Conservation (phyloP, 108 stramenopile genomes). For the Nannochloropsis gaditana region DNA sequence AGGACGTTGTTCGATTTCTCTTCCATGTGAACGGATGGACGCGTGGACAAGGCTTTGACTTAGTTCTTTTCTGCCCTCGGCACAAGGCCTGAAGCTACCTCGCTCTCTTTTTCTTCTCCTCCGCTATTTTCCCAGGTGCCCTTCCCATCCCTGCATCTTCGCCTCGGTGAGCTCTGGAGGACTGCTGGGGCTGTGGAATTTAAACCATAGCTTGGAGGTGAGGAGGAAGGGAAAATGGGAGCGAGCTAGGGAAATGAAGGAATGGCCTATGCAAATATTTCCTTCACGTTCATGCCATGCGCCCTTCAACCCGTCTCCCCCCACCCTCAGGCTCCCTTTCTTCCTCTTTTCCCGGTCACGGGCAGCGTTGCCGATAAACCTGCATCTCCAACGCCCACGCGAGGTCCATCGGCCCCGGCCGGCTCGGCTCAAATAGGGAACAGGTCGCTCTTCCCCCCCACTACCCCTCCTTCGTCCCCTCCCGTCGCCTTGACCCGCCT, state of each 20-base stretch:
- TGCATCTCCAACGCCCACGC: no score
- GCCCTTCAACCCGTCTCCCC: not conserved
- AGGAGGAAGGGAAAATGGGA: not conserved
- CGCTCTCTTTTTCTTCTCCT: not conserved
- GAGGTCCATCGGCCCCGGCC: no score
- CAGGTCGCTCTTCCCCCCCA: not conserved
- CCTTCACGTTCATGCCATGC: not conserved
- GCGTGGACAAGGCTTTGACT: no score
- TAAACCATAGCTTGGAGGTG: conserved; percentile 22
- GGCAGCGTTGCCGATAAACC: not conserved
- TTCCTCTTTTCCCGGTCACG: not conserved
- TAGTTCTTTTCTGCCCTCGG: no score
- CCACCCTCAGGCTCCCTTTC: not conserved
- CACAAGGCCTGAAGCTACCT: not conserved
- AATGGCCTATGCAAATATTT: not conserved
- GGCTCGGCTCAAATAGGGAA: no score
- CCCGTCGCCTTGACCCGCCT: not conserved
- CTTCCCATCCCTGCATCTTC: conserved; percentile 41
- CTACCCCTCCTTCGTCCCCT: not conserved
- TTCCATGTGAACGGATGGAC: no score
- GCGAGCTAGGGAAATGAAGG: not conserved
- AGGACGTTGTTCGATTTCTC: no score
- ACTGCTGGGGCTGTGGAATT: conserved; percentile 33
- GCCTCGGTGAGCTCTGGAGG: conserved; percentile 28
- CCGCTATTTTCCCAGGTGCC: conserved; percentile 27